Conservation (phyloP, 2,329 filamentous ascomycete species). For the Colletotrichum viniferum region DNA sequence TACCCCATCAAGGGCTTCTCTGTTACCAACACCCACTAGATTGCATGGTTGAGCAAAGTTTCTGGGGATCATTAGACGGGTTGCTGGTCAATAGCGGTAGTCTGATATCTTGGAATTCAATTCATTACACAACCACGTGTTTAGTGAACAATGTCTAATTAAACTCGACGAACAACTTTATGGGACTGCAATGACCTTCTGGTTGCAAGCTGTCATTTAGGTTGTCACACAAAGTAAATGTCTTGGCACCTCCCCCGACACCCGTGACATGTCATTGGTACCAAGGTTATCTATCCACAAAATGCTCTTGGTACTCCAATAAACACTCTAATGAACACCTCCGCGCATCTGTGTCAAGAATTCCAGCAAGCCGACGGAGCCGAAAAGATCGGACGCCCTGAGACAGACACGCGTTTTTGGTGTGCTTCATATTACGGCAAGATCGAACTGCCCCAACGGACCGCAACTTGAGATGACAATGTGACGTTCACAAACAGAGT, state of each 20-base stretch:
- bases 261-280: not conserved
- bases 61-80: not conserved
- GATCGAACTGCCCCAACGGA: not conserved
- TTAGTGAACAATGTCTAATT: not conserved
- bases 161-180: not conserved
- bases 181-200: not conserved
- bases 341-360: not conserved
- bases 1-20: conserved; percentile 15
- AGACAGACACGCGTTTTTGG: not conserved
- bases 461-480: not conserved
- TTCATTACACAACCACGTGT: not conserved
- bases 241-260: not conserved
- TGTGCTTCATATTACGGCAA: not conserved
- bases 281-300: not conserved
- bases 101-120: not conserved
- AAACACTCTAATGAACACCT: not conserved
- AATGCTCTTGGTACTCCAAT: not conserved
- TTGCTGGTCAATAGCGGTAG: not conserved
- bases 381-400: not conserved
- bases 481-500: not conserved
- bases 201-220: not conserved
- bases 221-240: not conserved
- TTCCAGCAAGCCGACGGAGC: not conserved
- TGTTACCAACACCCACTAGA: conserved; percentile 9
- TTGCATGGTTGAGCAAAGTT: not conserved